Evolutionary conservation across 2,329 filamentous ascomycete species (phyloP).

Genomic region (Aureobasidium sp.): DNA sequence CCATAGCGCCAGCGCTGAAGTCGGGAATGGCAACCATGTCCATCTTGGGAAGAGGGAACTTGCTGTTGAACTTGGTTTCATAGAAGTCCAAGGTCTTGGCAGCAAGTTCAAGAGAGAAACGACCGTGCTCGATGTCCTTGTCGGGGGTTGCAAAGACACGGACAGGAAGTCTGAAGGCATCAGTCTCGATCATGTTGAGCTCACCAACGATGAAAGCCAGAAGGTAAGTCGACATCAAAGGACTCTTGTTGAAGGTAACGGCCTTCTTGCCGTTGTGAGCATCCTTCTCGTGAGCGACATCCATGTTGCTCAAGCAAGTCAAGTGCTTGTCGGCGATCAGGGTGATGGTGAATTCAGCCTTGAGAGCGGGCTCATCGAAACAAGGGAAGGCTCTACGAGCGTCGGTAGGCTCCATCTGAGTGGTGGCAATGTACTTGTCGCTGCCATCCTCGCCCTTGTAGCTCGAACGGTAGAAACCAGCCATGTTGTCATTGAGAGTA

Average conservation of each 20-base stretch:
- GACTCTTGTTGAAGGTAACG: slow-evolving; percentile 86
- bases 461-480: slow-evolving; percentile 92
- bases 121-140: slow-evolving; percentile 81
- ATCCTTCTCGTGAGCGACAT: slow-evolving; percentile 68
- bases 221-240: slow-evolving; percentile 93
- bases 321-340: slow-evolving; percentile 83
- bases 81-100: slow-evolving; percentile 89
- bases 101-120: slow-evolving; percentile 83
- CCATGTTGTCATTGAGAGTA: slow-evolving; percentile 87
- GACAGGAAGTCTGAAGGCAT: slow-evolving; percentile 82
- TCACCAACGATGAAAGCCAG: slow-evolving; percentile 91
- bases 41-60: slow-evolving; percentile 88
- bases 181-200: slow-evolving; percentile 88
- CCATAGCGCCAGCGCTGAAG: slow-evolving; percentile 93
- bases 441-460: slow-evolving; percentile 78
- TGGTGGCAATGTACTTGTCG: slow-evolving; percentile 76
- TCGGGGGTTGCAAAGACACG: slow-evolving; percentile 90
- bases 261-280: slow-evolving; percentile 65
- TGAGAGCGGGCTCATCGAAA: slow-evolving; percentile 91
- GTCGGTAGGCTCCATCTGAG: slow-evolving; percentile 96
- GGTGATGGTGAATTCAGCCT: slow-evolving; percentile 87
- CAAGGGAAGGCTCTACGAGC: slow-evolving; percentile 89
- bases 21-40: slow-evolving; percentile 95
- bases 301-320: slow-evolving; percentile 96
- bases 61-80: slow-evolving; percentile 84